Evolutionary conservation across 305 asterid species (phyloP), one percentile per base, ranked within the genome.

Genomic region (Solanum hybrid): DNA sequence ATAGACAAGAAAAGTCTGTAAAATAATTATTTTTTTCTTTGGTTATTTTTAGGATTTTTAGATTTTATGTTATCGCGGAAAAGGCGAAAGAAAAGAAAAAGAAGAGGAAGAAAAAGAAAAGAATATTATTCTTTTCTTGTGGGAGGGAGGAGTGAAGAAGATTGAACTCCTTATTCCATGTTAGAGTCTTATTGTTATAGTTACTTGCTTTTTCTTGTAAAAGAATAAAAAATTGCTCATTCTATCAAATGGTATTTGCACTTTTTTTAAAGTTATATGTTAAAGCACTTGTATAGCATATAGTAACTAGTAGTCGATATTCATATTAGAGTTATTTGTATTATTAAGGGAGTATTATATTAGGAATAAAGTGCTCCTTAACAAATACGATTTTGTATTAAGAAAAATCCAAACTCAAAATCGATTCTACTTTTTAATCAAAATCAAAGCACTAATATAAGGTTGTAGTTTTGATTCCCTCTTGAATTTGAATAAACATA

Each of bases 1-100:
- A 93, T 40, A 91, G 91, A 92, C 93, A 90, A 73, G 94, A 91
- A 3, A 90, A 92, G 90, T 93, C 93, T 88, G 90, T 89, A 89
- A 91, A 90, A 80, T 91, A 87, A 89, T 84, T 19, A 3, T 3
- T 56, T 56, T 12, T 45, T 45, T 29, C 0, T 2, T 17, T 29
- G 9, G 2, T 29, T 51, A 10, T 2, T 40, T 29, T 81, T 81
- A 40, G 31, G 5, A 40, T 4, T 51, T 45, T 29, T 17, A 29
- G 27, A 60, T 60, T 60, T 60, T 60, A 60, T 60, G 12, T 60
- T 60, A 60, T 0, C 27, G 26, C 12, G 0, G 1, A 60, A 60
- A 22, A 9, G 36, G 73, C 1, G 42, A 84, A 51, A 29, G 35
- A 42, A 81, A 26, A 42, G 5, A 10, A 24, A 12, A 45, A 6